Base-by-base conservation (phyloP, 176 grass and related monocot genomes). In the Elaeis guineensis region DNA sequence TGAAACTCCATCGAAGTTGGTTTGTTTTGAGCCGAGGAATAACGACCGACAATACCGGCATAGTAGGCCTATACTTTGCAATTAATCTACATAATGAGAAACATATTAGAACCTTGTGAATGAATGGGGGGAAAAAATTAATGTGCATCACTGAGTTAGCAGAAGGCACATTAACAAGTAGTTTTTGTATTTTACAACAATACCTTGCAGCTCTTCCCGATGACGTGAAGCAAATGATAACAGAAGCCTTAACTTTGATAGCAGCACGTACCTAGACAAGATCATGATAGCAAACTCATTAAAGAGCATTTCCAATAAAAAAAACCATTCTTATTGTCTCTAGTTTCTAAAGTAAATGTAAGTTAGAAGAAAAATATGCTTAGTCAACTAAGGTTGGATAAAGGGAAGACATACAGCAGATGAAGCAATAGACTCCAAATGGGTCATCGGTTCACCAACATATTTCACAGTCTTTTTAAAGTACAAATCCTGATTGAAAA, bases 181-280 rank as follows among this genome's bases (percentile, higher is more conserved):
- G 11, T 12, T 51, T 61, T 51, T 61, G 54, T 50, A 63, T 44
- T 44, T 64, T 54, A 14, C 21, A 61, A 60, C 25, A 48, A 25
- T 89, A 93, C 94, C 94, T 92, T 74, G 94, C 94, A 81, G 94
- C 94, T 58, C 94, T 84, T 72, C 94, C 94, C 57, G 94, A 93
- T 44, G 94, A 99, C 16, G 94, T 99, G 71, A 99, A 99, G 71
- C 78, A 85, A 82, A 99, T 89, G 51, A 99, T 93, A 55, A 99
- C 64, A 54, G 94, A 99, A 54, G 94, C 94, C 75, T 86, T 99
- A 49, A 99, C 94, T 72, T 99, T 99, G 62, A 93, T 86, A 66
- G 94, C 94, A 71, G 94, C 89, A 68, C 94, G 89, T 16, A 99
- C 94, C 94, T 99, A 62, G 54, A 60, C 50, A 82, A 72, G 23